Conservation (phyloP, 179 eudicot genomes). For the Monotropa hypopitys region DNA sequence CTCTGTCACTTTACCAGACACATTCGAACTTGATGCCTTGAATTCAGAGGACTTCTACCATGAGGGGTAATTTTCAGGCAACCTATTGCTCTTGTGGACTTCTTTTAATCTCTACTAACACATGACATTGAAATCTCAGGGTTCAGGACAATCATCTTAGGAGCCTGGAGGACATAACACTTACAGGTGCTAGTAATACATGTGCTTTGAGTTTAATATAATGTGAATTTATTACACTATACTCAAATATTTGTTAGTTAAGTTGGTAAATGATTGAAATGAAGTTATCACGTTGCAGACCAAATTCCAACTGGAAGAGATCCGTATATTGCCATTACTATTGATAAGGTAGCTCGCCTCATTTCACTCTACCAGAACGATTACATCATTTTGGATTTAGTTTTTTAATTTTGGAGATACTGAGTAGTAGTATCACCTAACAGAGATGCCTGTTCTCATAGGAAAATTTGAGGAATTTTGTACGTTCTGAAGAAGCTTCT, state of each 20-base stretch:
- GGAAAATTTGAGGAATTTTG: neutral
- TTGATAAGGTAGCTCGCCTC: slow-evolving; percentile 46
- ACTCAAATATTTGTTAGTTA: neutral
- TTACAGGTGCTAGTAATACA: slow-evolving; percentile 25
- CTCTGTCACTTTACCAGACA: slow-evolving; percentile 77
- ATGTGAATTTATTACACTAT: neutral
- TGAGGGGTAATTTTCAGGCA: slow-evolving; percentile 36
- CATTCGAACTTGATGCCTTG: slow-evolving; percentile 56
- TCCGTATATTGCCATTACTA: slow-evolving; percentile 47
- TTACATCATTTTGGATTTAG: neutral
- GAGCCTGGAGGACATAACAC: slow-evolving; percentile 59
- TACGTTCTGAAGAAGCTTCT: neutral
- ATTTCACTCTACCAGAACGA: neutral
- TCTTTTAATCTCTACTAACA: neutral
- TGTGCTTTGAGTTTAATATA: neutral
- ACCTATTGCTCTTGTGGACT: neutral
- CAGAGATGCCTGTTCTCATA: neutral
- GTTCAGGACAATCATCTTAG: slow-evolving; percentile 37
- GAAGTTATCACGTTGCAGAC: slow-evolving; percentile 26
- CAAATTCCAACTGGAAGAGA: slow-evolving; percentile 37
- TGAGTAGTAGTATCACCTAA: neutral
- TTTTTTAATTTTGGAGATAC: neutral
- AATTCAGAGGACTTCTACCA: slow-evolving; percentile 25
- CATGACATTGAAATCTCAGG: slow-evolving; percentile 24
- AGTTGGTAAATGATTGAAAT: neutral